Conservation (phyloP, 257 asterid species). For the Nicotiana undulata region DNA sequence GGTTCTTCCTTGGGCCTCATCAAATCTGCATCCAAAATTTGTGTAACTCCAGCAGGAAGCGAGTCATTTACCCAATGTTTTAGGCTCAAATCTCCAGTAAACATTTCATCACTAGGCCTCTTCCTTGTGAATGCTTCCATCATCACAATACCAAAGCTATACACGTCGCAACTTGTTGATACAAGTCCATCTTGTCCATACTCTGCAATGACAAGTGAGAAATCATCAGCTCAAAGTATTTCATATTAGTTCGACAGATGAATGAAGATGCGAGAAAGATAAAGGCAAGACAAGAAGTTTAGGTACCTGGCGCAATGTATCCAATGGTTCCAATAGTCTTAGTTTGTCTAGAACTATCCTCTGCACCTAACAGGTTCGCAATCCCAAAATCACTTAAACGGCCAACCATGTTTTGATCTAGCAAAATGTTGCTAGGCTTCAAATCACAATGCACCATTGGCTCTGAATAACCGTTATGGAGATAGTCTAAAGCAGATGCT, state of each 20-base stretch:
- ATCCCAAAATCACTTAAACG: slow-evolving; percentile 27
- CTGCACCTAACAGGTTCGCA: slow-evolving; percentile 15
- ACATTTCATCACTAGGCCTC: slow-evolving; percentile 15
- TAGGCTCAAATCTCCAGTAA: slow-evolving; percentile 14
- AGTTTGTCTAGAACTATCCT: slow-evolving; percentile 12
- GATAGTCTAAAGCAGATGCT: slow-evolving; percentile 3
- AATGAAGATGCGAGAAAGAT: background rate
- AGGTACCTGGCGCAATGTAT: slow-evolving; percentile 22
- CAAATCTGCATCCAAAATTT: slow-evolving; percentile 12
- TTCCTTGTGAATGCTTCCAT: slow-evolving; percentile 21
- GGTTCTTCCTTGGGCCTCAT: slow-evolving; percentile 5
- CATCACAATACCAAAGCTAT: slow-evolving; percentile 20
- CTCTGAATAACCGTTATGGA: slow-evolving; percentile 15
- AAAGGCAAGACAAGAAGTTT: background rate
- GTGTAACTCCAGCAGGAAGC: background rate
- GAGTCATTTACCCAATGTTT: slow-evolving; percentile 8
- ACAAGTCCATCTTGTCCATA: slow-evolving; percentile 18
- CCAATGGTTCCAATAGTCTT: slow-evolving; percentile 26
- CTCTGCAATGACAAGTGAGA: background rate
- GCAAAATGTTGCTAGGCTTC: slow-evolving; percentile 26
- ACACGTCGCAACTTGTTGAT: slow-evolving; percentile 19
- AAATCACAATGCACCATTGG: slow-evolving; percentile 28
- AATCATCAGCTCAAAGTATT: background rate
- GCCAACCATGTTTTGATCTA: slow-evolving; percentile 22
- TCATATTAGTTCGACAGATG: background rate